Percentiles rank a stretch among this genome's conserved stretches.
Evolutionary conservation across 768 basidiomycete species (phyloP).

Genomic region (Amanita muscaria): DNA sequence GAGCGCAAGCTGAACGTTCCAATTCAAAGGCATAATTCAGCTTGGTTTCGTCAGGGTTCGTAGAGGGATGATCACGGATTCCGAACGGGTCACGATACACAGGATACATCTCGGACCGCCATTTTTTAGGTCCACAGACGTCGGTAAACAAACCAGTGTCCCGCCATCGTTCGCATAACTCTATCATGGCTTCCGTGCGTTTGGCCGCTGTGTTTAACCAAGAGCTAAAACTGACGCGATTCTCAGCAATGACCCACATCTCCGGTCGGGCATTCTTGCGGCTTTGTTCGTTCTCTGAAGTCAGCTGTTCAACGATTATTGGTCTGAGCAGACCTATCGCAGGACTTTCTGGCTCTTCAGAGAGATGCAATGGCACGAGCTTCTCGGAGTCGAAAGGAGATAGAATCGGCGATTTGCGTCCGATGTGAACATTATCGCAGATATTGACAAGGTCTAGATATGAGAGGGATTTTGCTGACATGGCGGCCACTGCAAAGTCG

Average conservation of each 20-base stretch:
- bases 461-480: constrained; percentile 18
- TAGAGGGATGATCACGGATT: constrained; percentile 35
- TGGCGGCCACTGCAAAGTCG: neutral
- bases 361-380: constrained; percentile 50
- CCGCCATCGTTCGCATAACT: constrained; percentile 70
- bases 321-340: constrained; percentile 57
- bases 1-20: constrained; percentile 80
- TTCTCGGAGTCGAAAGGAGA: constrained; percentile 29
- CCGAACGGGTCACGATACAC: constrained; percentile 67
- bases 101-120: constrained; percentile 82
- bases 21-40: constrained; percentile 77
- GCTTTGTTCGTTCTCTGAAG: constrained; percentile 37
- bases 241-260: constrained; percentile 30
- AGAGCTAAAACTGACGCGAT: constrained; percentile 39
- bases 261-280: constrained; percentile 20
- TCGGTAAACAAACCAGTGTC: constrained; percentile 52
- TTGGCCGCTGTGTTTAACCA: constrained; percentile 46
- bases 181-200: constrained; percentile 53
- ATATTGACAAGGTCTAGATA: constrained; percentile 57
- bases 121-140: constrained; percentile 66
- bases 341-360: constrained; percentile 39
- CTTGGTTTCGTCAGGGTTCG: constrained; percentile 22
- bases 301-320: constrained; percentile 44
- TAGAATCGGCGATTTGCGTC: constrained; percentile 18
- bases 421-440: constrained; percentile 63